A percentile compares a stretch with the other conserved stretches of the same genome.
Evolutionary conservation across 2,329 filamentous ascomycete species (phyloP).

Genomic region (Colletotrichum zoysiae): DNA sequence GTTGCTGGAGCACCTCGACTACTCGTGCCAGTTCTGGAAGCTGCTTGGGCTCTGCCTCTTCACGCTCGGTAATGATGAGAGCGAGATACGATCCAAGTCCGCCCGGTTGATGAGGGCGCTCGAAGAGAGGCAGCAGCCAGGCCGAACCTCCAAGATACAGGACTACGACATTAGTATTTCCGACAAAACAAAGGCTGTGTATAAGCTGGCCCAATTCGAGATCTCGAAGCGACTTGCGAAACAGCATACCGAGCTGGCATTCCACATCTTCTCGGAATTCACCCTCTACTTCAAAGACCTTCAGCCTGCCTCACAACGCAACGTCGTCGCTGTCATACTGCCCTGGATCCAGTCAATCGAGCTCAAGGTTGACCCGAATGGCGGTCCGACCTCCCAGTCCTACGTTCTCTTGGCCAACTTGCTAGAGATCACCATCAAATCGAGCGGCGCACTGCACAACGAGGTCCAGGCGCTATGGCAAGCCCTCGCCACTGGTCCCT

Average conservation of each 20-base stretch:
- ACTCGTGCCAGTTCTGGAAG: constrained; percentile 90
- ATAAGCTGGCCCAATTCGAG: constrained; percentile 97
- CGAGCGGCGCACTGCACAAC: constrained; percentile 88
- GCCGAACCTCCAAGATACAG: constrained; percentile 87
- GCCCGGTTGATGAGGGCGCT: constrained; percentile 83
- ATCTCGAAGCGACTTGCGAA: constrained; percentile 91
- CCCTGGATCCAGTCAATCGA: constrained; percentile 98
- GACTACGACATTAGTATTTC: constrained; percentile 99
- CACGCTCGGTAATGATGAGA: constrained; percentile 91
- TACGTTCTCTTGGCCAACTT: constrained; percentile 96
- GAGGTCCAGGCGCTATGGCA: constrained; percentile 99
- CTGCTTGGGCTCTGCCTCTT: constrained; percentile 89
- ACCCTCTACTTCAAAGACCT: constrained; percentile 92
- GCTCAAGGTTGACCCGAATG: constrained; percentile 90
- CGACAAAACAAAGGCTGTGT: constrained; percentile 97
- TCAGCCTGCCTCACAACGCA: constrained; percentile 85
- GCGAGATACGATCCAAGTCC: constrained; percentile 89
- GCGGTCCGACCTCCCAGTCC: constrained; percentile 88
- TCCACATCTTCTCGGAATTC: constrained; percentile 96
- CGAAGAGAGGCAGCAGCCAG: constrained; percentile 81
- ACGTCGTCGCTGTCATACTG: constrained; percentile 92
- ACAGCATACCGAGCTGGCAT: constrained; percentile 89
- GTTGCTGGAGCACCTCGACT: constrained; percentile 84
- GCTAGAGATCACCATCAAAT: constrained; percentile 95
- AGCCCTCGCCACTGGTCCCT: constrained; percentile 90